A percentile compares a stretch with the other conserved stretches of the same genome.
Conservation (phyloP, 129 eudicot species). For the Ambrosia artemisiifolia region DNA sequence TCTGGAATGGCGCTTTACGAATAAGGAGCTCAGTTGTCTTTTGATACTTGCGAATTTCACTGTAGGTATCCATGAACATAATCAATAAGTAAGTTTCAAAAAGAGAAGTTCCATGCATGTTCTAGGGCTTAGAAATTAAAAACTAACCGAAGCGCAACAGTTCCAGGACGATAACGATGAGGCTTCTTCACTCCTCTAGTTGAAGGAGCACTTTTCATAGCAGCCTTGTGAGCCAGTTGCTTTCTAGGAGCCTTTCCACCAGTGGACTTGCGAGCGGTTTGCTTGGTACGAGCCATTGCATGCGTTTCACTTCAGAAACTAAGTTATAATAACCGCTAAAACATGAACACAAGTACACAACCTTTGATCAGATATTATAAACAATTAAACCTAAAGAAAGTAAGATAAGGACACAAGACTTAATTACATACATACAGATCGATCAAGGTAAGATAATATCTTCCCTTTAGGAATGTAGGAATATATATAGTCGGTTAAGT, state of each 20-base stretch:
- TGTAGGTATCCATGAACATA: slow-evolving; percentile 1
- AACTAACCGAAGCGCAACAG: slow-evolving; percentile 46
- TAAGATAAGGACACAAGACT: too few species aligned
- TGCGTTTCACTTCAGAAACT: neutral
- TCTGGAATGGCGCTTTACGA: slow-evolving; percentile 37
- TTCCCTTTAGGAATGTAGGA: too few species aligned
- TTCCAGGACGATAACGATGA: slow-evolving; percentile 13
- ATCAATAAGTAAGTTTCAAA: neutral
- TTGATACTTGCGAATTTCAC: slow-evolving; percentile 36
- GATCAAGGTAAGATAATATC: too few species aligned
- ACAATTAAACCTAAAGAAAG: too few species aligned
- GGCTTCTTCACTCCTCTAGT: slow-evolving; percentile 38
- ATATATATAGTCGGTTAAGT: neutral
- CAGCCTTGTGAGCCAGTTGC: slow-evolving; percentile 42
- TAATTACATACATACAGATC: too few species aligned
- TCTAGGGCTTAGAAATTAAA: neutral
- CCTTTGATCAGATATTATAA: too few species aligned
- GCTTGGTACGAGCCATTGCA: slow-evolving; percentile 48
- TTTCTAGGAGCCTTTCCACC: slow-evolving; percentile 40
- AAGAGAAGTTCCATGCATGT: too few species aligned
- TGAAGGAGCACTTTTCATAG: slow-evolving; percentile 30
- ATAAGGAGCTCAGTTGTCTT: slow-evolving; percentile 12
- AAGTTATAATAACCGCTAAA: neutral
- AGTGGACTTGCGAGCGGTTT: slow-evolving; percentile 18
- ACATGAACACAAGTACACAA: too few species aligned